These are phyloP conservation scores for Dothistroma pini DNA, from an alignment of 2,329 filamentous ascomycete species.

Conservation along the genomic window DNA sequence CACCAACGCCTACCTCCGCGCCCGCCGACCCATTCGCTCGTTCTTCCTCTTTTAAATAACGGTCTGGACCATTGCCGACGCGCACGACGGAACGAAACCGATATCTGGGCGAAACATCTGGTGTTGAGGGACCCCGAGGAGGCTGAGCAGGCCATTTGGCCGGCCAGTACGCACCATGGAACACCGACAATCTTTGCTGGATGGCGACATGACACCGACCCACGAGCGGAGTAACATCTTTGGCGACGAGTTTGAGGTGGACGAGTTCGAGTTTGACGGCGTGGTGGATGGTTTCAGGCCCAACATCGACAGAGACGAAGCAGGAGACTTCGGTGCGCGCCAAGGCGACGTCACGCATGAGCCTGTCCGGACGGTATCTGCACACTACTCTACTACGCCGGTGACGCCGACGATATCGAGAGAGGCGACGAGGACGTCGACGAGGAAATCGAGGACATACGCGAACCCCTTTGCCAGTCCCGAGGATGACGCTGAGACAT, in stretches of 20 bases:
- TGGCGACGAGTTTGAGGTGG: constrained; percentile 46
- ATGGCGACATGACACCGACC: constrained; percentile 28
- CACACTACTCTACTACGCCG: constrained; percentile 29
- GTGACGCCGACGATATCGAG: constrained; percentile 13
- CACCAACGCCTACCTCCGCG: not conserved
- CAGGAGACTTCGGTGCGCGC: constrained; percentile 16
- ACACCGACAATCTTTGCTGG: constrained; percentile 26
- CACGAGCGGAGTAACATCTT: constrained; percentile 44
- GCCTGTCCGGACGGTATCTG: constrained; percentile 32
- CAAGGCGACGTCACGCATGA: constrained; percentile 25
- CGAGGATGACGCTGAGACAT: constrained; percentile 28
- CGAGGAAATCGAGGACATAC: constrained; percentile 29
- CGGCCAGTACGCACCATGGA: constrained; percentile 23
- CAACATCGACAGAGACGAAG: constrained; percentile 28
- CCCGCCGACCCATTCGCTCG: constrained; percentile 5
- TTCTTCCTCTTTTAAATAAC: not conserved
- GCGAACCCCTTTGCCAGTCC: constrained; percentile 37
- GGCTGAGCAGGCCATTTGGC: constrained; percentile 22
- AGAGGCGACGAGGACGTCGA: constrained; percentile 30
- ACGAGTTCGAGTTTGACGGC: constrained; percentile 41
- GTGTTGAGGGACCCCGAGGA: constrained; percentile 14
- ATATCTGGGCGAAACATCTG: constrained; percentile 11
- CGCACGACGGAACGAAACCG: not conserved
- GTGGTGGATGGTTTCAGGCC: constrained; percentile 48
- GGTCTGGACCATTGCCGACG: not conserved